These are phyloP conservation scores for Diutina neorugosa DNA, from an alignment of 1,139 yeast genomes.

Conservation along the genomic window DNA sequence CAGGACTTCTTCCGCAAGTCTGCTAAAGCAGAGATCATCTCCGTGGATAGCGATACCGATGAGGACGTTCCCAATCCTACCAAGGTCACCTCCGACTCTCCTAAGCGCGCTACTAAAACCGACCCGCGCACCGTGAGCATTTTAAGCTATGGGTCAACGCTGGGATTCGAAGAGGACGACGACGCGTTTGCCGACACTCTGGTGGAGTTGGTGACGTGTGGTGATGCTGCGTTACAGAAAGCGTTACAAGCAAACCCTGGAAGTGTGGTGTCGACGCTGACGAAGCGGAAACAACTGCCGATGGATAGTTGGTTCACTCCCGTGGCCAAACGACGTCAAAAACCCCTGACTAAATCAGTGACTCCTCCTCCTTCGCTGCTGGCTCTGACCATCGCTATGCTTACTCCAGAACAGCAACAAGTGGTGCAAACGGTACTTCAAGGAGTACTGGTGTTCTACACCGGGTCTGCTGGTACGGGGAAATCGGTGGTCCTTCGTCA, in stretches of 20 bases:
- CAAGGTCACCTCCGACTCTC: neutral
- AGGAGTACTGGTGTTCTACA: constrained; percentile 36
- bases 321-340: neutral
- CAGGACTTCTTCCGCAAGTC: neutral
- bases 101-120: neutral
- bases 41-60: neutral
- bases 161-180: neutral
- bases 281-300: neutral
- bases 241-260: neutral
- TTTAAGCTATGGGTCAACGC: neutral
- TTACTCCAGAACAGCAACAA: constrained; percentile 31
- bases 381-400: constrained; percentile 33
- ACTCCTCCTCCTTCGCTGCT: constrained; percentile 13
- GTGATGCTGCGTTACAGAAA: neutral
- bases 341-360: neutral
- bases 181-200: constrained; percentile 1
- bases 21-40: neutral
- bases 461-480: constrained; percentile 83
- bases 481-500: constrained; percentile 62
- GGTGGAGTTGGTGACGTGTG: neutral
- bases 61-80: neutral
- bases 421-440: constrained; percentile 9
- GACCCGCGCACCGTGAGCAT: neutral
- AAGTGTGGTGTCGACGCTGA: too few species aligned
- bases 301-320: neutral